Percentiles rank a stretch among this genome's conserved stretches.
Evolutionary conservation across 495 filamentous ascomycete genomes (phyloP).

Genomic region (Aspergillus nidulans): DNA sequence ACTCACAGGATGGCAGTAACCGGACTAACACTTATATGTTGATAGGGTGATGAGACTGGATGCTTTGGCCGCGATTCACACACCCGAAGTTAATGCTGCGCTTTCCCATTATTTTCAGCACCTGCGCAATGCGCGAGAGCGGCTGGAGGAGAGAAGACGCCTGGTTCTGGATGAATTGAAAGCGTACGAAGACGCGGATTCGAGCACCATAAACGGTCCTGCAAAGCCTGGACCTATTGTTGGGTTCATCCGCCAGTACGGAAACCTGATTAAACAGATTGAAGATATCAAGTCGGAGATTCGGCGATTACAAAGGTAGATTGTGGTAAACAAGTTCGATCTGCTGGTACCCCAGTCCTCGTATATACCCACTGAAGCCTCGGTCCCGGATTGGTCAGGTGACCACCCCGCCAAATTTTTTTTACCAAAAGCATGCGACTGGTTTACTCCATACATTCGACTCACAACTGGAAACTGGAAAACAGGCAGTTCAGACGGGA

Average conservation of each 20-base stretch:
- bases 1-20: neutral
- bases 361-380: conserved; percentile 2
- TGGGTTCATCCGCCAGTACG: conserved; percentile 60
- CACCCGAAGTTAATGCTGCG: conserved; percentile 52
- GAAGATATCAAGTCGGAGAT: conserved; percentile 55
- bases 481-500: neutral
- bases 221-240: conserved; percentile 44
- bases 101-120: conserved; percentile 53
- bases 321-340: neutral
- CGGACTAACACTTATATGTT: neutral
- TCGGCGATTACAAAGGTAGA: conserved; percentile 40
- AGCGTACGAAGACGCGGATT: conserved; percentile 47
- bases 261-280: conserved; percentile 48
- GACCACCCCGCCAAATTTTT: conserved; percentile 29
- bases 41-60: conserved; percentile 40
- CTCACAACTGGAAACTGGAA: neutral
- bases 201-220: conserved; percentile 12
- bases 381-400: conserved; percentile 27
- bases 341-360: neutral
- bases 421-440: conserved; percentile 9
- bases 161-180: conserved; percentile 46
- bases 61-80: conserved; percentile 47
- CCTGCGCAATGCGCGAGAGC: conserved; percentile 45
- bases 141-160: conserved; percentile 42
- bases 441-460: neutral